phyloP scores from a whole-genome alignment of 2,329 filamentous ascomycete species.

The Pezicula carpinea region DNA sequence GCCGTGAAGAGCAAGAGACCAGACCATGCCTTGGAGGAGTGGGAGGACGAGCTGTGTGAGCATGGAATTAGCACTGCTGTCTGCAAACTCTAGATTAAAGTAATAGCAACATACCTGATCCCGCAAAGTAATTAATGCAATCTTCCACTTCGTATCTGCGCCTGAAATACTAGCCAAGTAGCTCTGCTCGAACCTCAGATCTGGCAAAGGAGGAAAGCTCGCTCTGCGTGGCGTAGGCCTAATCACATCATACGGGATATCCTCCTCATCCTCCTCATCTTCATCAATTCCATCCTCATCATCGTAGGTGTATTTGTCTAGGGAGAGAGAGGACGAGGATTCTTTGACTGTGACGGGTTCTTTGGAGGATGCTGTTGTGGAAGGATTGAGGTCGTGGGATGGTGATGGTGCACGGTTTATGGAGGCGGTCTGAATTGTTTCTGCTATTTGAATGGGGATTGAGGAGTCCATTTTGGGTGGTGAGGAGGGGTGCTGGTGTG shows the following conservation, averaged over 20 bases:
- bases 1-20: conserved; percentile 77
- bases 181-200: conserved; percentile 96
- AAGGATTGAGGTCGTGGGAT: conserved; percentile 72
- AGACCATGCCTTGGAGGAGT: conserved; percentile 81
- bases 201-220: conserved; percentile 65
- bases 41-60: conserved; percentile 70
- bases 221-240: conserved; percentile 46
- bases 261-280: conserved; percentile 53
- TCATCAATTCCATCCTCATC: conserved; percentile 35
- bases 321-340: conserved; percentile 16
- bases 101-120: conserved; percentile 65
- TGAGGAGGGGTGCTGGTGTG: neutral
- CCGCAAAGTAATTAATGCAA: conserved; percentile 77
- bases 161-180: conserved; percentile 85
- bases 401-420: conserved; percentile 70
- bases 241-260: conserved; percentile 65
- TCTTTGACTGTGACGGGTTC: conserved; percentile 47
- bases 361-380: conserved; percentile 66
- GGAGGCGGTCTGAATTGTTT: conserved; percentile 75
- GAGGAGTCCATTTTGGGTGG: conserved; percentile 22
- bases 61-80: neutral
- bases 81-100: neutral
- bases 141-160: conserved; percentile 73
- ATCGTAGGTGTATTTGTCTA: conserved; percentile 31
- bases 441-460: conserved; percentile 64